phyloP scores from a whole-genome alignment of 805 yeast species.

The Saccharomyces eubayanus region DNA sequence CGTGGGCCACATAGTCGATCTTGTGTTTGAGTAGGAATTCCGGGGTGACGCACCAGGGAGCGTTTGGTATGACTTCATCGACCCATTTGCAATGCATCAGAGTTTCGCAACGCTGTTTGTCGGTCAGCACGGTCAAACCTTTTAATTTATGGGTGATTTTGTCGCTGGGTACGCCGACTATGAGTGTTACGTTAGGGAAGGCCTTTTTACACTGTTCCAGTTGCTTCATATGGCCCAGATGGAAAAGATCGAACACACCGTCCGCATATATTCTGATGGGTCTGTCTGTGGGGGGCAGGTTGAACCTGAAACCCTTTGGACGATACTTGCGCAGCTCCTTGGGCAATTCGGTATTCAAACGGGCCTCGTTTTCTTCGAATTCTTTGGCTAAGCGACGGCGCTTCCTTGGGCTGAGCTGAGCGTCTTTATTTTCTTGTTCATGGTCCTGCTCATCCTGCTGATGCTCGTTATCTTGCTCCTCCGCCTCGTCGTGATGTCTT shows the following conservation, averaged over 20 bases:
- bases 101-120: constrained; percentile 84
- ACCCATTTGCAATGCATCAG: constrained; percentile 93
- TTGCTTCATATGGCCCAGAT: constrained; percentile 96
- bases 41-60: constrained; percentile 91
- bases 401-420: neutral
- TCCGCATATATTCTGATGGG: constrained; percentile 95
- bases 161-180: constrained; percentile 90
- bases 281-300: constrained; percentile 75
- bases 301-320: constrained; percentile 70
- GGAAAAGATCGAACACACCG: constrained; percentile 95
- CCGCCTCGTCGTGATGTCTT: constrained; percentile 14
- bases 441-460: constrained; percentile 6
- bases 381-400: constrained; percentile 3
- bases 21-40: constrained; percentile 70
- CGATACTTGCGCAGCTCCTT: constrained; percentile 66
- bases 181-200: constrained; percentile 72
- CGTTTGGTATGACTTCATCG: constrained; percentile 87
- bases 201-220: constrained; percentile 94
- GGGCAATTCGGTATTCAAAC: constrained; percentile 57
- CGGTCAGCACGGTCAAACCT: constrained; percentile 87
- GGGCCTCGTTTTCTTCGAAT: constrained; percentile 42
- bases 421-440: constrained; percentile 15
- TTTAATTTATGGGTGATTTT: constrained; percentile 83
- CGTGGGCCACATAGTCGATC: constrained; percentile 96
- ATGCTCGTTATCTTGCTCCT: constrained; percentile 10